These are phyloP conservation scores for Solanum raphanifolium DNA, from an alignment of 257 asterid species.

Conservation along the genomic window DNA sequence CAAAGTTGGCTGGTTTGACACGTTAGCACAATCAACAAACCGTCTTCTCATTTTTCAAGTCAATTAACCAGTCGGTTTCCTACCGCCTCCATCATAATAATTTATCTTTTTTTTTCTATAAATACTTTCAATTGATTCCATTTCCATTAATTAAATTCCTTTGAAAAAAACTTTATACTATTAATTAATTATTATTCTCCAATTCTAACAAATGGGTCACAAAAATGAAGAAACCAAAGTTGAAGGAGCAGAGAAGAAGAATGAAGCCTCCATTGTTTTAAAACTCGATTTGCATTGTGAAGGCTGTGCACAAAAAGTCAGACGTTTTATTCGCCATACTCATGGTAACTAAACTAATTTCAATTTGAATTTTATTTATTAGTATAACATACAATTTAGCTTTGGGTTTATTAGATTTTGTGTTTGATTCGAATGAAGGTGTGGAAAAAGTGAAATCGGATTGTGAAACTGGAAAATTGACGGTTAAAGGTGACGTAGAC, in stretches of 20 bases:
- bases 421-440: not conserved
- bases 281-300: constrained; percentile 25
- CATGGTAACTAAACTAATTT: constrained; percentile 4
- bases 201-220: not conserved
- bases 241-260: not conserved
- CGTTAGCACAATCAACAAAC: not conserved
- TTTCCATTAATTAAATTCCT: not conserved
- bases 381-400: not conserved
- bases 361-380: not conserved
- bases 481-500: constrained; percentile 14
- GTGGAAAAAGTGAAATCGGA: constrained; percentile 18
- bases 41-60: not conserved
- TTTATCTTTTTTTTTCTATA: not conserved
- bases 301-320: constrained; percentile 25
- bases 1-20: not conserved
- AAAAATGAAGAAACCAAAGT: not conserved
- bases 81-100: not conserved
- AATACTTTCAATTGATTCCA: not conserved
- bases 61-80: not conserved
- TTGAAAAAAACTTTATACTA: not conserved
- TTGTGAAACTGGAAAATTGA: constrained; percentile 5
- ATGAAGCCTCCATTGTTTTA: constrained; percentile 6
- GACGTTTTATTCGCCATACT: constrained; percentile 9
- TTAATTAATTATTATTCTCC: not conserved
- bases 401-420: not conserved